Base-by-base conservation (phyloP, 352 stramenopile genomes). In the Pythium volutum region DNA sequence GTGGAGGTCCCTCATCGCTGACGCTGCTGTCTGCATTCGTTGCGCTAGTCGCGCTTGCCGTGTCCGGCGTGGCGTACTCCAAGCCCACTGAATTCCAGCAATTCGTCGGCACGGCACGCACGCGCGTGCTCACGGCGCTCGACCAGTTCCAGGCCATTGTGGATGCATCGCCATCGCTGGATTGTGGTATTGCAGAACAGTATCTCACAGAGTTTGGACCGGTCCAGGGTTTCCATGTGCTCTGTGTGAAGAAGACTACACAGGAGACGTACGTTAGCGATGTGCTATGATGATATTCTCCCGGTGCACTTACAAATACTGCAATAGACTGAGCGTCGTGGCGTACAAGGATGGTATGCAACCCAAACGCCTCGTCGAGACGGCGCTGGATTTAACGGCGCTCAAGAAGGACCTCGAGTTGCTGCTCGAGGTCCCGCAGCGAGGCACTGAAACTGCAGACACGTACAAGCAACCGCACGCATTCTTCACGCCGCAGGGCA, bases 141-240 rank as follows among this genome's bases (percentile, higher is more conserved):
- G 62, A 72, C 53, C 45, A 74, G 62, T n/a, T 71, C 50, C 51
- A 64, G 27, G 34, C 12, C 16, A 65, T 69, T 27, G 52, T 18
- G 14, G 45, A 64, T 25, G 50, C 69, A 26, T 52, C 63, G 3
- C 2, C 7, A 39, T 58, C 38, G 27, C 66, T 88, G 16, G 60
- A 84, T 57, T 87, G 79, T 55, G 16, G 9, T 0, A 33, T 57
- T 3, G 74, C 77, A 7, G 59, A 75, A 2, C 55, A 77, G 62
- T 84, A 73, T 41, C 53, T 91, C 48, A 91, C 81, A 9, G 71
- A 84, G 27, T 73, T 73, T 15, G 71, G 74, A 41, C 68, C 79
- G 0, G 74, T 91, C 58, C 84, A 84, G 55, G 82, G 82, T 16
- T 89, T 89, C 58, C 80, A 91, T 55, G 79, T 91, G 41, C 66